Base-by-base conservation (phyloP, 208 protist genomes). In the Leptomonas seymouri region DNA sequence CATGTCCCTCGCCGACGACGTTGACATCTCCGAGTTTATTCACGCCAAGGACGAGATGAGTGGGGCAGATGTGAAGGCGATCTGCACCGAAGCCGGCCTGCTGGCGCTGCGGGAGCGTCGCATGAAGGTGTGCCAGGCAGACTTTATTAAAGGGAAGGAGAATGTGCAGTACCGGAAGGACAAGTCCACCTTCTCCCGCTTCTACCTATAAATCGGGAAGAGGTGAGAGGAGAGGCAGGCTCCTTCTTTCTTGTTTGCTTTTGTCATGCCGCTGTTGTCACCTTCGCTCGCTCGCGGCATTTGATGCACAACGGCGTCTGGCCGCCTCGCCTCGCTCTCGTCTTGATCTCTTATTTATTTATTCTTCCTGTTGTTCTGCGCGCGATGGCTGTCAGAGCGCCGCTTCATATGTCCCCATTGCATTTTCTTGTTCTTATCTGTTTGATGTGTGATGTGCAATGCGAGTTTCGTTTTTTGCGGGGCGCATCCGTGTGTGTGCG, bases 51-150 rank as follows among this genome's bases (percentile, higher is more conserved):
- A 99, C 73, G 98, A 99, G 67, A 91, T 99, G 49, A 99, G 93
- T 54, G 99, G 99, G 31, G 99, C 99, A 23, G 99, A 99, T 82
- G 99, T 99, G 68, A 99, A 99, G 84, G 99, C 99, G 25, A 99
- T 99, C 64, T 99, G 99, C 87, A 99, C 99, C 14, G 99, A 99
- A 87, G 99, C 99, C 14, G 99, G 99, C 59, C 82, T 99, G 7
- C 84, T 99, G 5, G 99, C 99, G 6, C 87, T 99, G 34, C 93
- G 99, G 60, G 98, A 99, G 75, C 87, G 99, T 27, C 87, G 99
- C 74, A 99, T 99, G 98, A 97, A 99, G 74, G 99, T 99, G 42
- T 99, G 92, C 55, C 98, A 99, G 73, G 91, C 82, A 1, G 99
- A 99, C 81, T 99, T 99, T 80, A 85, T 97, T 36, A 99, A 99